Base-by-base conservation (phyloP, 345 rosid species). In the Moricandia moricandioides region DNA sequence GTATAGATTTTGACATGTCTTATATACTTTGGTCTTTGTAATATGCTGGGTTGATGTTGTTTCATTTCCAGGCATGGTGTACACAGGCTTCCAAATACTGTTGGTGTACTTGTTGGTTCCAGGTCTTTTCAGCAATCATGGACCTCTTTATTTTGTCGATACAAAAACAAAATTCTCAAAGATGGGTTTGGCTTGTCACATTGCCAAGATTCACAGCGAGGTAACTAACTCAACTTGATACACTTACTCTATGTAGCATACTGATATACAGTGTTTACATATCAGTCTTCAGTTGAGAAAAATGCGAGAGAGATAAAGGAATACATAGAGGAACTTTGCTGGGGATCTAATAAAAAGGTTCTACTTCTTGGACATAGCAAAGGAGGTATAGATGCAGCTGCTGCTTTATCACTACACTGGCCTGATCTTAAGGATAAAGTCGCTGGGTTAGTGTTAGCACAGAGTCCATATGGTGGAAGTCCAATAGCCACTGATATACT, bases 201-300 rank as follows among this genome's bases (percentile, higher is more conserved):
- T 95, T 72, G 99, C 98, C 18, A 95, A 90, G 86, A 95, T 95
- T 88, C 99, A 95, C 78, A 89, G 99, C 11, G 98, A 95, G 97
- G 99, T 92, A 83, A n/a, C 55, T 65, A 35, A 45, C 43, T 39
- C 33, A 56, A 72, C 47, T 16, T 43, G 14, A 3, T 43, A 12
- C 57, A 49, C 10, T 14, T 45, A 27, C 6, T 4, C 26, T 61
- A 61, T 24, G 65, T 61, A 16, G 52, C 58, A 62, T 54, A 31
- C 70, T 78, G 59, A 73, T 68, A 8, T 52, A 61, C 2, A 33
- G 33, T 62, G 45, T 69, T 8, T 31, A 34, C 75, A 69, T 30
- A 72, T 72, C 87, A 92, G 99, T 92, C 99, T 69, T 92, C 99
- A 33, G 97, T 95, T 72, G 98, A 90, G 86, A 95, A 89, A 84